Evolutionary conservation across 2,329 filamentous ascomycete genomes (phyloP).

Genomic region (Coleophoma cylindrospora): DNA sequence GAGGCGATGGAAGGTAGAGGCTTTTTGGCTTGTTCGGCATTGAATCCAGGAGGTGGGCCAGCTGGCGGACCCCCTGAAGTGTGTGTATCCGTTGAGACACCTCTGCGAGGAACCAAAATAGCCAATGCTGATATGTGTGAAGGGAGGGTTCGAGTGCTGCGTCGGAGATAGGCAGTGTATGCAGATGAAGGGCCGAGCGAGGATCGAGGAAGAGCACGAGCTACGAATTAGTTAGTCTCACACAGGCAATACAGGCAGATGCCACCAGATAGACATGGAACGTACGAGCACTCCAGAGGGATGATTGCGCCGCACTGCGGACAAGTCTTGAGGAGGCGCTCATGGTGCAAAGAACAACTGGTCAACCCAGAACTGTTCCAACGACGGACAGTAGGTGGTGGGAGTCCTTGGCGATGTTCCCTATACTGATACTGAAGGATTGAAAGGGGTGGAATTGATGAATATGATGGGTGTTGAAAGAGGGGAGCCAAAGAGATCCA

Average conservation of each 20-base stretch:
- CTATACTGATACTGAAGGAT: background rate
- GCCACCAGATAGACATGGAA: conserved; percentile 6
- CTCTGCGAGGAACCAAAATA: conserved; percentile 50
- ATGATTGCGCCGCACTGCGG: conserved; percentile 27
- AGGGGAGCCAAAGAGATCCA: background rate
- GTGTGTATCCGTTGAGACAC: conserved; percentile 55
- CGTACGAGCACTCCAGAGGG: conserved; percentile 23
- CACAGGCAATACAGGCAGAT: background rate
- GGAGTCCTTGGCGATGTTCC: background rate
- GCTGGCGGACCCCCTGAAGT: conserved; percentile 37
- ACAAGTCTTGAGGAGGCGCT: conserved; percentile 29
- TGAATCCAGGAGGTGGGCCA: conserved; percentile 66
- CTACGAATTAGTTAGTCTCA: conserved; percentile 10
- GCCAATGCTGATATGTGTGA: conserved; percentile 42
- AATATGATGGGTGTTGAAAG: background rate
- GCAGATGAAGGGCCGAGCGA: conserved; percentile 20
- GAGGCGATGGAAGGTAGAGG: conserved; percentile 40
- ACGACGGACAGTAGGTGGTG: background rate
- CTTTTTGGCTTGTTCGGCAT: conserved; percentile 63
- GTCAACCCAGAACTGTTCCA: no score
- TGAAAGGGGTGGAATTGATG: background rate
- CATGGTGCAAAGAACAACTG: conserved; percentile 16
- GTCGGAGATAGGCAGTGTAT: conserved; percentile 25
- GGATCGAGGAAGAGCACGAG: conserved; percentile 22
- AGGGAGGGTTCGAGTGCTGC: conserved; percentile 25